Evolutionary conservation across 73 alveolate species (phyloP), one percentile per base, ranked within the genome.

Genomic region (Tetrahymena borealis): DNA sequence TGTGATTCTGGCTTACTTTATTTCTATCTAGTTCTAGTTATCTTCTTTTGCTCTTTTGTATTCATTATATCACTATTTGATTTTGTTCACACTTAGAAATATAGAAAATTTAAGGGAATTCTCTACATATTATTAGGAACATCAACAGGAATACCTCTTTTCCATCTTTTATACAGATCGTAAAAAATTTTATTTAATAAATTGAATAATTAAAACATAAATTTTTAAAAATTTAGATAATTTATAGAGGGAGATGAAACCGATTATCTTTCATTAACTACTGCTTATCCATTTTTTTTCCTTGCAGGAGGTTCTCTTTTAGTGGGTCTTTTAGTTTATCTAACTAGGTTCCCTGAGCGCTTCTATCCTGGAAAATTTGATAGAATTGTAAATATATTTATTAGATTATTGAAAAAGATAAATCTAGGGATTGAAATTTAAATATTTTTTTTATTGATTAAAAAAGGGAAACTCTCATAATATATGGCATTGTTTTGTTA

Each of bases 301-400:
- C 94, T 95, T 41, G 94, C 94, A 12, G 33, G 93, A 33, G 78
- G 95, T 35, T 96, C 91, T 42, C 39, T 96, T 33, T 7, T 91
- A 40, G 96, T 95, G 32, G 98, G 96, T 28, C 91, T 96, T 4
- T 79, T 33, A 18, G 32, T 97, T 40, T 98, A 98, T 90, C 95
- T 97, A 15, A 40, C 94, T 32, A 96, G 98, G 95, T 91, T 94
- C 78, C 99, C 99, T 16, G 99, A 98, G 94, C 95, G 96, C 90
- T 93, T 37, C 38, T 96, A 11, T 91, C 99, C 99, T 12, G 97
- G 96, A 40, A 96, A 90, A 79, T 98, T 97, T 93, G 99, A 97
- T 93, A 94, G 94, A 91, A 91, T 96, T 93, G 99, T 95, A 95
- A 94, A 42, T 92, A 24, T 78, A 31, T 90, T 90, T 1, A 42